Conservation (phyloP, 106 monocot genomes). For the Allium sativum region DNA sequence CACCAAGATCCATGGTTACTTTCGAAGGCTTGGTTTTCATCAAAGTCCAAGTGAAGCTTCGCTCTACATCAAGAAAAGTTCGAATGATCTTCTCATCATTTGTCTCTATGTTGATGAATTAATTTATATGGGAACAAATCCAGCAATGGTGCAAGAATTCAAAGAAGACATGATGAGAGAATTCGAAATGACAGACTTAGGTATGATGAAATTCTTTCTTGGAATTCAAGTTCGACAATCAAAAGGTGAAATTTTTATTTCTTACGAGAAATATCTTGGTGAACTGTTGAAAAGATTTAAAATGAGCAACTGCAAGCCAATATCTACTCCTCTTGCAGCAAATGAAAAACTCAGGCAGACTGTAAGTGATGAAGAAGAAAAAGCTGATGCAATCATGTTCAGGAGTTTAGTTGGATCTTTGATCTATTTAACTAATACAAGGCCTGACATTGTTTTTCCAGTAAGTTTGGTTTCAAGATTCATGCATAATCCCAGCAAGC, state of each 20-base stretch:
- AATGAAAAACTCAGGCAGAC: not conserved
- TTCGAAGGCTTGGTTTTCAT: not conserved
- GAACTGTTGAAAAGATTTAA: not conserved
- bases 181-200: constrained; percentile 3
- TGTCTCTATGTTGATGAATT: constrained; percentile 10
- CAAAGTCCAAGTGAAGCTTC: not conserved
- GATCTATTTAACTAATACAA: not conserved
- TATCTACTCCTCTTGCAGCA: not conserved
- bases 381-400: too few species aligned
- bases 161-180: not conserved
- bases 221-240: constrained; percentile 4
- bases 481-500: not conserved
- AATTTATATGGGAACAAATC: not conserved
- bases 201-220: constrained; percentile 3
- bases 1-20: not conserved
- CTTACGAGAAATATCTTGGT: not conserved
- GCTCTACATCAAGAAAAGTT: not conserved
- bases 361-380: not conserved
- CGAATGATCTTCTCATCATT: not conserved
- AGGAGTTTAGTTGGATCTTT: not conserved
- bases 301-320: not conserved
- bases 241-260: not conserved
- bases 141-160: not conserved
- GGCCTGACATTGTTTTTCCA: not conserved
- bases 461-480: not conserved